Evolutionary conservation across 768 basidiomycete species (phyloP).

Genomic region (Mycena maculata): DNA sequence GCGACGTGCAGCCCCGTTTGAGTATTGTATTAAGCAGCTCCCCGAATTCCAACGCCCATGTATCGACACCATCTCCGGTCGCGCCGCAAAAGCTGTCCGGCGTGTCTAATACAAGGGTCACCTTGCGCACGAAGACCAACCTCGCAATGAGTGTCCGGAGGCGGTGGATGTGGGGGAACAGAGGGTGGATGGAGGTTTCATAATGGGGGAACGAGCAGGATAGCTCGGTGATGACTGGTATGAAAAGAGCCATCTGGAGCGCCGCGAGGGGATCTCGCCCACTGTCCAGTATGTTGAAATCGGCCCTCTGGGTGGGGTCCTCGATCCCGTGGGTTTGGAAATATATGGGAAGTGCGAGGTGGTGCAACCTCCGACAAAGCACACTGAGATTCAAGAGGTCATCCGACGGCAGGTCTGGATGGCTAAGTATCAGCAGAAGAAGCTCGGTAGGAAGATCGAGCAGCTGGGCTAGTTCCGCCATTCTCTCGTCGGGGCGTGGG

Average conservation of each 20-base stretch:
- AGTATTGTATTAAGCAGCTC: constrained; percentile 26
- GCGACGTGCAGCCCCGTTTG: constrained; percentile 27
- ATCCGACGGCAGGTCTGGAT: constrained; percentile 15
- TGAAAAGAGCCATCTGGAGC: constrained; percentile 27
- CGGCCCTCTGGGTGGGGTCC: constrained; percentile 19
- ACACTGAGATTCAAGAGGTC: constrained; percentile 17
- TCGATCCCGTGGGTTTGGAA: constrained; percentile 20
- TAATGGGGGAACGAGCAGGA: constrained; percentile 26
- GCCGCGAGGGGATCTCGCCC: constrained; percentile 20
- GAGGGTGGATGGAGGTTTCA: constrained; percentile 10
- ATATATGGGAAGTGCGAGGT: constrained; percentile 23
- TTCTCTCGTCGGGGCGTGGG: too few species aligned
- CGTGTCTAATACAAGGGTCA: constrained; percentile 19
- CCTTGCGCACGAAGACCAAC: constrained; percentile 21
- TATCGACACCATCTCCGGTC: not conserved
- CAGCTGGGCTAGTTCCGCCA: not conserved
- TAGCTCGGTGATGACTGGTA: constrained; percentile 17
- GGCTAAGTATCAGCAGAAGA: constrained; percentile 21
- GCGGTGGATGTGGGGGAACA: constrained; percentile 22
- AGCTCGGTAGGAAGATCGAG: constrained; percentile 32
- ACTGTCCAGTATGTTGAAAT: constrained; percentile 9
- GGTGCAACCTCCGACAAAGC: constrained; percentile 31
- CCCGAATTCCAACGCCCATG: constrained; percentile 23
- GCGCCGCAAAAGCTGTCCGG: not conserved
- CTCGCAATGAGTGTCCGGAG: constrained; percentile 19